Conservation (phyloP, 768 basidiomycete species). For the Serpula lacrymans region DNA sequence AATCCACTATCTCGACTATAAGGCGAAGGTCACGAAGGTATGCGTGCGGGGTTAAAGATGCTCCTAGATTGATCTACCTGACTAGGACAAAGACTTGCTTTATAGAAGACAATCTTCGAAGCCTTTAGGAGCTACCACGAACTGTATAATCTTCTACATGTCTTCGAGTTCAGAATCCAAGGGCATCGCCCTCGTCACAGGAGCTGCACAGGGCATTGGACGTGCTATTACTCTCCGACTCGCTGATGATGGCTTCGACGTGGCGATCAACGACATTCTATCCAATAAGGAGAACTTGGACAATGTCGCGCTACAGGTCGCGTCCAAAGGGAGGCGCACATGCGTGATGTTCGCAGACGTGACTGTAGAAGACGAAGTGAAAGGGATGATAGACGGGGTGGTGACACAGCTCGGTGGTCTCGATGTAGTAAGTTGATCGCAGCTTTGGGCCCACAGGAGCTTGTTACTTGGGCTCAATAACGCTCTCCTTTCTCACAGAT, state of each 20-base stretch:
- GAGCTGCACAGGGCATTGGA: slow-evolving; percentile 22
- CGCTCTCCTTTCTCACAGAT: too few species aligned
- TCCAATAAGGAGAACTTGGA: slow-evolving; percentile 8
- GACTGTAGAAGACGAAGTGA: slow-evolving; percentile 13
- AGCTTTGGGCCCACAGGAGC: too few species aligned
- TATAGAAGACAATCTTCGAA: too few species aligned
- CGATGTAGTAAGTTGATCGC: slow-evolving; percentile 15
- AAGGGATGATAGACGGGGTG: slow-evolving; percentile 7
- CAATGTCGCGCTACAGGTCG: slow-evolving; percentile 9
- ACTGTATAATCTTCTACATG: too few species aligned
- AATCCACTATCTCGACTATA: too few species aligned
- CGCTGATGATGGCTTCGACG: slow-evolving; percentile 24
- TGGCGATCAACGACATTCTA: slow-evolving; percentile 23
- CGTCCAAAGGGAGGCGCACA: slow-evolving; percentile 5
- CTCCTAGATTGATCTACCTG: too few species aligned
- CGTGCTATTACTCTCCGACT: slow-evolving; percentile 23
- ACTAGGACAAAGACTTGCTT: too few species aligned
- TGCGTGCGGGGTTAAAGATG: too few species aligned
- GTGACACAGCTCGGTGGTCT: slow-evolving; percentile 9
- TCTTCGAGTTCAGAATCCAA: too few species aligned
- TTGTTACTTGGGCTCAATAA: too few species aligned
- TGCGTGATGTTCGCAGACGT: slow-evolving; percentile 9
- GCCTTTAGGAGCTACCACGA: too few species aligned
- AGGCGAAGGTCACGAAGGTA: too few species aligned
- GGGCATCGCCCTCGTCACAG: slow-evolving; percentile 22